Percentiles rank a stretch among this genome's conserved stretches.
Conservation (phyloP, 2,329 filamentous ascomycete species). For the Ophiostoma quercus region DNA sequence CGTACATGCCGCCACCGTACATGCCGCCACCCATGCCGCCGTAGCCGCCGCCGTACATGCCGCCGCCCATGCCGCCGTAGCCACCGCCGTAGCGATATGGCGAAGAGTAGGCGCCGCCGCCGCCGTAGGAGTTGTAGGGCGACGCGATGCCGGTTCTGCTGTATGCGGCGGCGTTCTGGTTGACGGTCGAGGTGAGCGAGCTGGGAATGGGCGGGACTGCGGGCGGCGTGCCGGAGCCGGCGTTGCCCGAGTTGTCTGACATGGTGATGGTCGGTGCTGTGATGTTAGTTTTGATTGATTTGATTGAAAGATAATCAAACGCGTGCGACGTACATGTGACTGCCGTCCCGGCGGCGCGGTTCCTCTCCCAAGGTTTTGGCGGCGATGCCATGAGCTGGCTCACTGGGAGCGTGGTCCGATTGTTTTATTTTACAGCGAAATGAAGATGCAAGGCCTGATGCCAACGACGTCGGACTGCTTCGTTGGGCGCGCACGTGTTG, state of each 20-base stretch:
- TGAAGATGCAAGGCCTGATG: background rate
- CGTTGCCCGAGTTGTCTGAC: constrained; percentile 39
- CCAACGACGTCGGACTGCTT: background rate
- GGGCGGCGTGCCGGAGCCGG: constrained; percentile 50
- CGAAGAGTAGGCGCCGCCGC: constrained; percentile 28
- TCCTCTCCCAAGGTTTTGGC: constrained; percentile 94
- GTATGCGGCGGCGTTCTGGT: constrained; percentile 82
- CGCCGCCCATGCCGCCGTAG: constrained; percentile 41
- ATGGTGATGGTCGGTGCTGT: constrained; percentile 33
- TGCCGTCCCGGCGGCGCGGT: constrained; percentile 50
- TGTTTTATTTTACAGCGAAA: background rate
- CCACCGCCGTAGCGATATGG: constrained; percentile 27
- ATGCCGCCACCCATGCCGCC: constrained; percentile 36
- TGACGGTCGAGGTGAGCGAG: constrained; percentile 71
- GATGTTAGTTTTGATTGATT: background rate
- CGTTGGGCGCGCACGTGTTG: background rate
- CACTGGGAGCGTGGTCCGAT: constrained; percentile 20
- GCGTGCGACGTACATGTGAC: constrained; percentile 17
- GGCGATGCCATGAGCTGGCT: constrained; percentile 63
- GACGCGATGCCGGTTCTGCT: constrained; percentile 40
- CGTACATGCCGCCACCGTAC: constrained; percentile 45
- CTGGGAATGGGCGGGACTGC: constrained; percentile 75
- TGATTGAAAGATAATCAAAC: background rate
- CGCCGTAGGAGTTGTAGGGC: constrained; percentile 9
- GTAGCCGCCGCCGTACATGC: constrained; percentile 40